These are phyloP conservation scores for Tuber brumale DNA, from an alignment of 495 filamentous ascomycete species.

Conservation along the genomic window DNA sequence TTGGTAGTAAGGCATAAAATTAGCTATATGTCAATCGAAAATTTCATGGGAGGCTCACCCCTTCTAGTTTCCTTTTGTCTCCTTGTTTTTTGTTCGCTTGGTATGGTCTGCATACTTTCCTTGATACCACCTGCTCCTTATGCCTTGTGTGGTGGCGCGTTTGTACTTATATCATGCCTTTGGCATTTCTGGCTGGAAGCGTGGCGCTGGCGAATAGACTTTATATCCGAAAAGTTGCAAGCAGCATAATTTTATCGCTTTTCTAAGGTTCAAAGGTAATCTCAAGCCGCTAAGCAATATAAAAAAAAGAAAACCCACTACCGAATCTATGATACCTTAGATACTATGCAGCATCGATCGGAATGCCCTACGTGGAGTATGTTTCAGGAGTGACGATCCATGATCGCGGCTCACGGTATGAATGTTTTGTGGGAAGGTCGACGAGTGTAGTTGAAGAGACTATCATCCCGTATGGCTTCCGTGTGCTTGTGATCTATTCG, in stretches of 20 bases:
- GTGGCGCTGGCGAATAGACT: background rate
- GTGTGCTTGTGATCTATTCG: background rate
- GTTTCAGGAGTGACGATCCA: background rate
- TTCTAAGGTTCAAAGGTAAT: background rate
- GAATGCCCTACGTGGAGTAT: background rate
- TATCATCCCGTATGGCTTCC: background rate
- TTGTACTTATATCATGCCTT: conserved; percentile 5
- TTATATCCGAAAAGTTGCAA: background rate
- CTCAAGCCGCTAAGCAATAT: background rate
- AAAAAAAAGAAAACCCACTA: background rate
- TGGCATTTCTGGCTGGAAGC: background rate
- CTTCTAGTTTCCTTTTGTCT: background rate
- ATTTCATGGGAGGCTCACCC: background rate
- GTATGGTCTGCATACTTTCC: background rate
- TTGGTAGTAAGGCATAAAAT: conserved; percentile 30
- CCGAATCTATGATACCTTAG: background rate
- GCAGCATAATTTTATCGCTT: background rate
- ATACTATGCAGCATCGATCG: background rate
- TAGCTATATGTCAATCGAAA: background rate
- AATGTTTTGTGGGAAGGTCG: background rate
- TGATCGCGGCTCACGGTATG: background rate
- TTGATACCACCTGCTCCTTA: background rate
- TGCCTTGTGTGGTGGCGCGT: background rate
- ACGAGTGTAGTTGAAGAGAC: background rate
- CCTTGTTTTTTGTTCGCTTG: background rate